phyloP scores from a whole-genome alignment of 371 early-diverging fungal genomes.

The Mucor circinelloides region DNA sequence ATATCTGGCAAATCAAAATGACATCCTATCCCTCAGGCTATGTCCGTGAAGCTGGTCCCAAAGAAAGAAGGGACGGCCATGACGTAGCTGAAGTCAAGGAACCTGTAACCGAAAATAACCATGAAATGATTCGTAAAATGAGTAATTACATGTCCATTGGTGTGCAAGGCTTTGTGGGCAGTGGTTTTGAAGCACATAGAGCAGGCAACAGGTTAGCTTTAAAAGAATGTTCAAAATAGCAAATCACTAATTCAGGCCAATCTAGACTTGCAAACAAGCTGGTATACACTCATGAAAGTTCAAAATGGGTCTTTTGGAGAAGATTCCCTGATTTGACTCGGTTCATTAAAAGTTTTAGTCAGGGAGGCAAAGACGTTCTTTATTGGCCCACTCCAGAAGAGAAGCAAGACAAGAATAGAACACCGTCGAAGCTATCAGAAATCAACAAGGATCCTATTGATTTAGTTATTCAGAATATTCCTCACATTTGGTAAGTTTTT shows the following conservation, averaged over 20 bases:
- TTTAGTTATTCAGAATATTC: constrained; percentile 50
- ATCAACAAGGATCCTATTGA: constrained; percentile 42
- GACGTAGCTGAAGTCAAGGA: constrained; percentile 26
- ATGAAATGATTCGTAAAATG: constrained; percentile 46
- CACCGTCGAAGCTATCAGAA: constrained; percentile 20
- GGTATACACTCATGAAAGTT: constrained; percentile 55
- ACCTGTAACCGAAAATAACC: neutral
- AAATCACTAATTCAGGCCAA: neutral
- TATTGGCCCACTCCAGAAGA: constrained; percentile 11
- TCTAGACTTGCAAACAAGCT: constrained; percentile 51
- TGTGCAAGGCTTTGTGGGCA: constrained; percentile 67
- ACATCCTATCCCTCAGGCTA: constrained; percentile 53
- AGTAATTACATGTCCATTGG: constrained; percentile 62
- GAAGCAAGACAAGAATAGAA: neutral
- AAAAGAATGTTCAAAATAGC: too few relatives aligned
- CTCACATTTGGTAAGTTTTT: constrained; percentile 40
- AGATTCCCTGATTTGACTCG: constrained; percentile 56
- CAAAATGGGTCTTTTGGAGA: constrained; percentile 62
- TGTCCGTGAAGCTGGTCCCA: constrained; percentile 43
- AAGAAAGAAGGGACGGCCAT: constrained; percentile 35
- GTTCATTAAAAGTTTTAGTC: constrained; percentile 41
- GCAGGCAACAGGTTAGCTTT: constrained; percentile 30
- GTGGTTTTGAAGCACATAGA: constrained; percentile 63
- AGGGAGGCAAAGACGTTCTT: constrained; percentile 20
- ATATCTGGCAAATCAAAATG: constrained; percentile 61